These are phyloP conservation scores for Exophiala phaeomuriformis DNA, from an alignment of 2,329 filamentous ascomycete genomes.

Conservation along the genomic window DNA sequence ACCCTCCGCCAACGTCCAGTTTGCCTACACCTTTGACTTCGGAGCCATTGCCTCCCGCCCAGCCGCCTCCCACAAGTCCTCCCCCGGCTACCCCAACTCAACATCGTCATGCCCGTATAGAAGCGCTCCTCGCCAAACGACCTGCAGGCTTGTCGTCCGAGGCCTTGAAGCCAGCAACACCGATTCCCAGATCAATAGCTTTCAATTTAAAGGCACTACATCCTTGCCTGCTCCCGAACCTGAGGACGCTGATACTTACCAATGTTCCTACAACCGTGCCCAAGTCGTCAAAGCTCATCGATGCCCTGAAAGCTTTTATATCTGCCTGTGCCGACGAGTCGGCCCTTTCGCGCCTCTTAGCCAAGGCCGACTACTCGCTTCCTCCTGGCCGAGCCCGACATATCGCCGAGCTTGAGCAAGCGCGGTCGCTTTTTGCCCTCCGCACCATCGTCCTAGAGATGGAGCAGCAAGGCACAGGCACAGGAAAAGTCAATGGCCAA, in stretches of 20 bases:
- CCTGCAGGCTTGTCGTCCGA: constrained; percentile 26
- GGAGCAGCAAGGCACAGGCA: constrained; percentile 30
- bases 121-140: constrained; percentile 35
- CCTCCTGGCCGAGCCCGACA: constrained; percentile 50
- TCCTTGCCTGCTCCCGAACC: constrained; percentile 48
- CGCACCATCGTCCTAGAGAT: constrained; percentile 52
- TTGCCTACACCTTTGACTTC: not conserved
- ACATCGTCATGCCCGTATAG: constrained; percentile 31
- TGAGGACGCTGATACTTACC: constrained; percentile 51
- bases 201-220: constrained; percentile 39
- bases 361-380: constrained; percentile 50
- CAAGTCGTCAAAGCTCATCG: constrained; percentile 36
- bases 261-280: constrained; percentile 45
- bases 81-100: constrained; percentile 5
- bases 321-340: constrained; percentile 51
- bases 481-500: not conserved
- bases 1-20: not conserved
- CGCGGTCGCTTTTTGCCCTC: constrained; percentile 49
- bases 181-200: constrained; percentile 28
- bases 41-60: not conserved
- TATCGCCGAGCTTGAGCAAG: constrained; percentile 43
- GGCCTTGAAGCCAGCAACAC: constrained; percentile 1
- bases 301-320: constrained; percentile 48
- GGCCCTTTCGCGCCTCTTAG: constrained; percentile 46
- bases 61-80: not conserved